phyloP scores from a whole-genome alignment of 192 early-diverging fungal genomes.

The Mortierella alpina region DNA sequence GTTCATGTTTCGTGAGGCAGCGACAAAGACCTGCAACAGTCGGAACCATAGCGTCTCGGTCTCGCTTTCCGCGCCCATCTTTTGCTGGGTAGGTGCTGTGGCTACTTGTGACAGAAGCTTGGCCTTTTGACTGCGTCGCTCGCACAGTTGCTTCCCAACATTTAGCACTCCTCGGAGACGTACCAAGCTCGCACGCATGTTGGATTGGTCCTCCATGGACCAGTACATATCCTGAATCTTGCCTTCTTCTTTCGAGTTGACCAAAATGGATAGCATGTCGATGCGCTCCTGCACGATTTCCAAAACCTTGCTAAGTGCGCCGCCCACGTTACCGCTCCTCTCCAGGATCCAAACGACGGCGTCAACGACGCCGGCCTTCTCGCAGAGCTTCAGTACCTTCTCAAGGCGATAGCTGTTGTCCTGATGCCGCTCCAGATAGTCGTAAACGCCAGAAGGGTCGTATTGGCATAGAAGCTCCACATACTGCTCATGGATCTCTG shows the following conservation, averaged over 20 bases:
- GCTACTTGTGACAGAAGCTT: slow-evolving; percentile 16
- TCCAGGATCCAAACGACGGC: slow-evolving; percentile 73
- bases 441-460: slow-evolving; percentile 69
- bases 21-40: slow-evolving; percentile 67
- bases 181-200: slow-evolving; percentile 59
- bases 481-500: slow-evolving; percentile 67
- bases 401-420: slow-evolving; percentile 56
- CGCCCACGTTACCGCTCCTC: slow-evolving; percentile 62
- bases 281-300: slow-evolving; percentile 65
- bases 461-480: slow-evolving; percentile 67
- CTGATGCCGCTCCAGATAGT: slow-evolving; percentile 66
- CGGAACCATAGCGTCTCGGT: slow-evolving; percentile 68
- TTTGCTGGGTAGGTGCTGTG: slow-evolving; percentile 17
- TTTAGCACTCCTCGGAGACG: slow-evolving; percentile 66
- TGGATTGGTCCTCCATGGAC: slow-evolving; percentile 62
- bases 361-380: slow-evolving; percentile 63
- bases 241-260: slow-evolving; percentile 56
- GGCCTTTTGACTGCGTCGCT: slow-evolving; percentile 51
- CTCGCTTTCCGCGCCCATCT: slow-evolving; percentile 49
- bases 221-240: slow-evolving; percentile 52
- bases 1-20: slow-evolving; percentile 62
- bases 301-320: slow-evolving; percentile 65
- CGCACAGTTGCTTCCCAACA: slow-evolving; percentile 69
- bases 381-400: slow-evolving; percentile 59
- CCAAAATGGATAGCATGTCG: slow-evolving; percentile 46